A percentile compares a stretch with the other conserved stretches of the same genome.
These are phyloP conservation scores for Mentha longifolia DNA, from an alignment of 257 asterid genomes.

Conservation along the genomic window DNA sequence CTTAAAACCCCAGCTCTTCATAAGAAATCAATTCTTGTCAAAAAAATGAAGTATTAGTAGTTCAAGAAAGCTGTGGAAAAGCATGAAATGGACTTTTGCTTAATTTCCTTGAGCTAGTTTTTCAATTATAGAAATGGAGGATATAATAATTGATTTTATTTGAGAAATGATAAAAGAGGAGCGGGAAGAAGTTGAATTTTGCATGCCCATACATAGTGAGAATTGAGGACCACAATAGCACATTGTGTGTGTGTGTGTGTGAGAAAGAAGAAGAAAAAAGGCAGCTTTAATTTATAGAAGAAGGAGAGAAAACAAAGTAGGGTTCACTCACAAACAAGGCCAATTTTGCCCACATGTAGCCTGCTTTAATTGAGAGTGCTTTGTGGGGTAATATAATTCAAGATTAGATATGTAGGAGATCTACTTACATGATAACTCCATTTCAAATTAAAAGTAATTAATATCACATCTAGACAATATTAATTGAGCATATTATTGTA, in stretches of 20 bases:
- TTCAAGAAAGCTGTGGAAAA: conserved; percentile 99
- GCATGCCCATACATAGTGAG: conserved; percentile 34
- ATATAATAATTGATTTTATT: background rate
- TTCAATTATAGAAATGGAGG: background rate
- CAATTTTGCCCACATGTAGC: conserved; percentile 48
- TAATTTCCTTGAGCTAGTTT: too few species aligned
- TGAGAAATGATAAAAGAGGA: background rate
- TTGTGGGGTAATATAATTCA: conserved; percentile 47
- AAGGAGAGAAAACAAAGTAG: conserved; percentile 41
- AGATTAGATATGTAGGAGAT: background rate
- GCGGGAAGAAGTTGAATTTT: conserved; percentile 27
- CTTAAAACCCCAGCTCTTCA: conserved; percentile 28
- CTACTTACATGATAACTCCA: background rate
- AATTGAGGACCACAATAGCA: conserved; percentile 40
- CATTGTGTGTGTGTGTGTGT: conserved; percentile 28
- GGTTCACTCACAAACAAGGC: conserved; percentile 48
- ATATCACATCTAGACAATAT: too few species aligned
- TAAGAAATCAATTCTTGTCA: background rate
- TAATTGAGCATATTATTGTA: too few species aligned
- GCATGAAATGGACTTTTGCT: conserved; percentile 64
- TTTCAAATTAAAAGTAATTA: conserved; percentile 12
- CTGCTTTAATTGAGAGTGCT: conserved; percentile 53
- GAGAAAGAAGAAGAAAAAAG: background rate
- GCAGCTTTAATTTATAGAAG: conserved; percentile 40
- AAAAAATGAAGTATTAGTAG: conserved; percentile 37